Base-by-base conservation (phyloP, 1,284 basidiomycete species). In the Malassezia pachydermatis region DNA sequence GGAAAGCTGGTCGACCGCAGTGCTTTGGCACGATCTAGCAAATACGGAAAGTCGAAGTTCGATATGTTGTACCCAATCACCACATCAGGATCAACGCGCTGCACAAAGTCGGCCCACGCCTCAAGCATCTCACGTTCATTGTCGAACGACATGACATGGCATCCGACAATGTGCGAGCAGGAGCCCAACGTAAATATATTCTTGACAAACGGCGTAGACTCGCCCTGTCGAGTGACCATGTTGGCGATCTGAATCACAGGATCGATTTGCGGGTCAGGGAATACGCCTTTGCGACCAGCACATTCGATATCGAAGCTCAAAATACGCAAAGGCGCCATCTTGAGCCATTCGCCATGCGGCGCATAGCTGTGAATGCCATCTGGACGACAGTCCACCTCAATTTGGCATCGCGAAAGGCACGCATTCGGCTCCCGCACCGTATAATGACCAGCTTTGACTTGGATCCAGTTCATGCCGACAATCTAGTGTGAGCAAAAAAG, bases 291-390 rank as follows among this genome's bases (percentile, higher is more conserved):
- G 39, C 68, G 59, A n/a, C 68, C 68, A 4, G 68, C 68, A 33
- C 68, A 71, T 41, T 71, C 68, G 42, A 71, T 71, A 46, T 71
- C 68, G 48, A 71, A 71, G 45, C 67, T 70, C 37, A 71, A 51
- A 28, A 67, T 67, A 32, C 68, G 63, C 5, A 71, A 58, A 10
- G 68, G 68, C 3, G 68, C 68, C 19, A 70, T 54, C 42, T 65
- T 60, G 36, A 64, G 59, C 64, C 65, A 71, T 29, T 71, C 68
- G 43, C 60, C 67, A 29, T 65, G 64, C 5, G 68, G 67, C 19
- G 58, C 60, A 40, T 66, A 59, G 5, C 65, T 67, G 27, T 59
- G 16, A 36, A 71, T 44, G 16, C 60, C 63, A 24, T 65, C 60
- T 22, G 48, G 54, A 28, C 57, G 23, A 48, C 65, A 68, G 45